These are phyloP conservation scores for Entamoeba moshkovskii DNA, from an alignment of 208 protist species.

Conservation along the genomic window DNA sequence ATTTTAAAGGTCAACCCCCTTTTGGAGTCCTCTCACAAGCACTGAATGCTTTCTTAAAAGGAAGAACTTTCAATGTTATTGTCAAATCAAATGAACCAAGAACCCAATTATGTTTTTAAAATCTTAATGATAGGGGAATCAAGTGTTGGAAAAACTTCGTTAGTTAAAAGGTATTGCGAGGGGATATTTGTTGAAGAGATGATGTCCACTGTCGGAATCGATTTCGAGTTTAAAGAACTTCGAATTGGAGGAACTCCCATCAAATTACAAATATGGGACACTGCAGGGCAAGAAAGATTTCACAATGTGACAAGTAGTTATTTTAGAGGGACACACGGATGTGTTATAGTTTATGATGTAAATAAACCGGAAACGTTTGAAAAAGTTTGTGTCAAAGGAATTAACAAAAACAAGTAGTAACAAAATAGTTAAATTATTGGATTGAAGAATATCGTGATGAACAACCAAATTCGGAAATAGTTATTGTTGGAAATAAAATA, in stretches of 20 bases:
- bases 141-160: background rate
- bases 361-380: slow-evolving; percentile 25
- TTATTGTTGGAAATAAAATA: background rate
- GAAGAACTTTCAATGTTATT: no score
- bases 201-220: background rate
- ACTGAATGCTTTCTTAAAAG: no score
- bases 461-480: background rate
- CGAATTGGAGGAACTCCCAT: background rate
- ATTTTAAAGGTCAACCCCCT: no score
- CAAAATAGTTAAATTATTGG: background rate
- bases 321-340: slow-evolving; percentile 34
- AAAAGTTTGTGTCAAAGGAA: slow-evolving; percentile 17
- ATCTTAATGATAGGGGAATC: background rate
- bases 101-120: background rate
- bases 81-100: no score
- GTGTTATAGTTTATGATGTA: slow-evolving; percentile 39
- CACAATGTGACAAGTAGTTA: slow-evolving; percentile 22
- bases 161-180: background rate
- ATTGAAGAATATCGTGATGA: background rate
- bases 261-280: slow-evolving; percentile 30
- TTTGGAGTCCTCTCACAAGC: no score
- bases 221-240: background rate
- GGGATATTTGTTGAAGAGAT: background rate
- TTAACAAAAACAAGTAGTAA: slow-evolving; percentile 5
- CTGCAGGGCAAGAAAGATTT: slow-evolving; percentile 34